phyloP scores from a whole-genome alignment of 805 yeast genomes.

The Cyberlindnera subsufficiens region DNA sequence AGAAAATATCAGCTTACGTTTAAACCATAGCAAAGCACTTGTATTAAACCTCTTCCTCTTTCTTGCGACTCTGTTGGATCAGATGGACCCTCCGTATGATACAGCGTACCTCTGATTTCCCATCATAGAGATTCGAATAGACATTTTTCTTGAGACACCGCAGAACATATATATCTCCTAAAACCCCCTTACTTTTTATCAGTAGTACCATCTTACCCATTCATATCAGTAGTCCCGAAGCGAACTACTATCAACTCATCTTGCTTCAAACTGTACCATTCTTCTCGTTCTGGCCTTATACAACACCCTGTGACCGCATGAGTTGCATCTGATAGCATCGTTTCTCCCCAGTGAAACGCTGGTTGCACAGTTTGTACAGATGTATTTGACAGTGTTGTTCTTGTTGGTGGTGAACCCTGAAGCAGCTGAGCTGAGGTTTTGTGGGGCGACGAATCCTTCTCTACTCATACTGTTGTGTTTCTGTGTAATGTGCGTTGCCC shows the following conservation, averaged over 20 bases:
- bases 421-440: conserved; percentile 81
- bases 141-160: too few relatives aligned
- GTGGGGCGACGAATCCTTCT: conserved; percentile 85
- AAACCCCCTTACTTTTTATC: too few relatives aligned
- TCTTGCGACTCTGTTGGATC: too few relatives aligned
- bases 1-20: too few relatives aligned
- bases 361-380: conserved; percentile 95
- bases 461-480: conserved; percentile 34
- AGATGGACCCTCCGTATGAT: too few relatives aligned
- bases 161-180: too few relatives aligned
- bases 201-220: too few relatives aligned
- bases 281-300: conserved; percentile 97
- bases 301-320: conserved; percentile 96
- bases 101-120: too few relatives aligned
- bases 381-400: conserved; percentile 82
- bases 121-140: too few relatives aligned
- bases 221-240: too few relatives aligned
- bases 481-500: background rate
- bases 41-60: too few relatives aligned
- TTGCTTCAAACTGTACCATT: conserved; percentile 87
- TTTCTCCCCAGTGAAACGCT: conserved; percentile 81
- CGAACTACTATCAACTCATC: conserved; percentile 29
- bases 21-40: too few relatives aligned
- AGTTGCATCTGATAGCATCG: conserved; percentile 97
- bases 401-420: conserved; percentile 66